These are phyloP conservation scores for Tripterygium wilfordii DNA, from an alignment of 177 flowering plant species.

Conservation along the genomic window DNA sequence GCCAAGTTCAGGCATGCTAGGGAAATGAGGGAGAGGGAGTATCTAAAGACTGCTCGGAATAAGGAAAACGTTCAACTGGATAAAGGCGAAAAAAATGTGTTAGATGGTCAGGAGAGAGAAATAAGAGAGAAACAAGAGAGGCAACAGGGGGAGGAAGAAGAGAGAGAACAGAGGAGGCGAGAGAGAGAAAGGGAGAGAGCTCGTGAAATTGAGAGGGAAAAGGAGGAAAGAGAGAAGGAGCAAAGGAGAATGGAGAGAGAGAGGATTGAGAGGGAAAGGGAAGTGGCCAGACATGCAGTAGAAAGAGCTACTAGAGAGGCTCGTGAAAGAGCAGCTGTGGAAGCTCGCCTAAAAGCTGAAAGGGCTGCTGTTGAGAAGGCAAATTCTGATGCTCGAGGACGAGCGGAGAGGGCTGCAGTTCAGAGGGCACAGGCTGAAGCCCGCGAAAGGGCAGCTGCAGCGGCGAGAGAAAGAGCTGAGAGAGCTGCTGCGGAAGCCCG, in stretches of 20 bases:
- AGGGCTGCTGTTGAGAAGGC: conserved; percentile 47
- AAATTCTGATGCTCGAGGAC: conserved; percentile 57
- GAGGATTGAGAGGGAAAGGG: conserved; percentile 54
- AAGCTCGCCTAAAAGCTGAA: conserved; percentile 28
- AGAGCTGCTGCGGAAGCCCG: conserved; percentile 58
- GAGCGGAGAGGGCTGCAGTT: conserved; percentile 83
- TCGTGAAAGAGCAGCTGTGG: conserved; percentile 70
- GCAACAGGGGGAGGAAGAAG: conserved; percentile 63
- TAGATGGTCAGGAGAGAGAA: conserved; percentile 48
- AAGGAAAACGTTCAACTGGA: conserved; percentile 52
- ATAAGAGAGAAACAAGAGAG: conserved; percentile 53
- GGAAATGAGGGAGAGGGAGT: conserved; percentile 58
- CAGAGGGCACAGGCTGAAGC: conserved; percentile 89
- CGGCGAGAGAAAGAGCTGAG: conserved; percentile 56
- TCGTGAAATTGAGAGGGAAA: conserved; percentile 42
- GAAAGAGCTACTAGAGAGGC: conserved; percentile 89
- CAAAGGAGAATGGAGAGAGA: conserved; percentile 42
- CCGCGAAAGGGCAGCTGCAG: conserved; percentile 75
- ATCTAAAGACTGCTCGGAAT: conserved; percentile 49
- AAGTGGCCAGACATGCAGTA: conserved; percentile 71
- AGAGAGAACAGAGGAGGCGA: conserved; percentile 44
- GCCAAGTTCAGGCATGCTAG: conserved; percentile 67
- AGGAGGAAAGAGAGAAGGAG: conserved; percentile 37
- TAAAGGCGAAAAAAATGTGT: conserved; percentile 35
- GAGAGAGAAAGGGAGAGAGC: conserved; percentile 46